Evolutionary conservation across 1,284 basidiomycete species (phyloP), one percentile per base, ranked within the genome.

Genomic region (Thelephora terrestris): DNA sequence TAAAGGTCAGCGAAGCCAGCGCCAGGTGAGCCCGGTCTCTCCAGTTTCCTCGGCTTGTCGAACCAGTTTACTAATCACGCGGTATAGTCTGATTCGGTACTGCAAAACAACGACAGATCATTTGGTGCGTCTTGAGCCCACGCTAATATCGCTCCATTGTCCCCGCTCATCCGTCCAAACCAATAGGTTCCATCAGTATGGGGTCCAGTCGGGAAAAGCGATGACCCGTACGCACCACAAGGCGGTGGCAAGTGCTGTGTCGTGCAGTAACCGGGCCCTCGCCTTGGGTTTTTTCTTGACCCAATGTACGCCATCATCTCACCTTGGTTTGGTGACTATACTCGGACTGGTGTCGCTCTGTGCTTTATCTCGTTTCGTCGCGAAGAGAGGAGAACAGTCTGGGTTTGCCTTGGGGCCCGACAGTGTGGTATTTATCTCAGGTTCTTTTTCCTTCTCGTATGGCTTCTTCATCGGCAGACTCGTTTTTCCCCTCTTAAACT

Each of bases 151-250:
- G 24, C 38, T 25, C 38, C 27, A 35, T 37, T 45, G 34, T 49
- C 20, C 20, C 23, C 17, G 21, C 42, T 38, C 7, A 42, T 21
- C 39, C 43, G 20, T 58, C 57, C 56, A 58, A 61, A 50, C 55
- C 56, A 25, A 5, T 60, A 90, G 87, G 78, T 91, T 39, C 91
- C 91, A 5, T 90, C 85, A 27, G 85, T 95, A 27, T 96, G 94
- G 94, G 93, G 94, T n/a, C 85, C 88, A 17, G 79, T 92, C 27
- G 79, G 77, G 61, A 93, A 91, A 68, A 76, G 78, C 53, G 88
- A 93, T 62, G 91, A 94, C 63, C 91, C 91, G 44, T 94, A 91
- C 64, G 87, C 85, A 49, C 84, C 85, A 52, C 83, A 76, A 55
- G 71, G 75, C n/a, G 67, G 74, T 56, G 79, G 81, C 12, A 42